Conservation (phyloP, 2,329 filamentous ascomycete species). For the Huntiella moniliformis region DNA sequence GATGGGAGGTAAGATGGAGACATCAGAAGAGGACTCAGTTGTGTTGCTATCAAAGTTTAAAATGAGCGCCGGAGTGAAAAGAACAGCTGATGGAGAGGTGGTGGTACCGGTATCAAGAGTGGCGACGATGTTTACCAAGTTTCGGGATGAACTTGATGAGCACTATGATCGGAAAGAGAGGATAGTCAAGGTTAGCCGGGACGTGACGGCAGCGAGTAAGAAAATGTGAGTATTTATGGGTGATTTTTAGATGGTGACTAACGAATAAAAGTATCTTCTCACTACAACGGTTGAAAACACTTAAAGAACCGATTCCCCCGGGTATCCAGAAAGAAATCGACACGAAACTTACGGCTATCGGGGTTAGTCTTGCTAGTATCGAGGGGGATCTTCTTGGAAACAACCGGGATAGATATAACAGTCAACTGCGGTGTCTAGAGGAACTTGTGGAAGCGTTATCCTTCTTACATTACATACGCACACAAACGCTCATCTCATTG, state of each 20-base stretch:
- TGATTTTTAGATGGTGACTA: too few relatives aligned
- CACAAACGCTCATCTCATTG: constrained; percentile 53
- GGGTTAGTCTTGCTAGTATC: constrained; percentile 46
- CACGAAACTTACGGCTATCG: constrained; percentile 51
- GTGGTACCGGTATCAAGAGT: constrained; percentile 21
- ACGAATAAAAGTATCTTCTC: constrained; percentile 19
- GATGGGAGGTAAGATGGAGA: not conserved
- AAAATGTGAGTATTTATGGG: constrained; percentile 50
- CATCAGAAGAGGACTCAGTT: not conserved
- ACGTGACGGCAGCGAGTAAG: constrained; percentile 87
- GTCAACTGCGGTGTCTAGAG: constrained; percentile 69
- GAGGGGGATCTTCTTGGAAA: constrained; percentile 56
- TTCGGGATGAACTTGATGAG: constrained; percentile 76
- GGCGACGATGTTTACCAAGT: constrained; percentile 64
- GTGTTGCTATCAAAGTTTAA: not conserved
- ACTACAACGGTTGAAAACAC: constrained; percentile 35
- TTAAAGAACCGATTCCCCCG: constrained; percentile 43
- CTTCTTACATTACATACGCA: constrained; percentile 72
- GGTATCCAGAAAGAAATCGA: constrained; percentile 53
- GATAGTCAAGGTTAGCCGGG: constrained; percentile 75
- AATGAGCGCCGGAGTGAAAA: constrained; percentile 25
- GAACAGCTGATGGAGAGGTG: constrained; percentile 32
- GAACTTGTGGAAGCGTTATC: constrained; percentile 86
- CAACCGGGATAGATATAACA: constrained; percentile 66
- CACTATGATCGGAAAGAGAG: constrained; percentile 85